These are phyloP conservation scores for Neospora caninum DNA, from an alignment of 169 alveolate species.

Conservation along the genomic window DNA sequence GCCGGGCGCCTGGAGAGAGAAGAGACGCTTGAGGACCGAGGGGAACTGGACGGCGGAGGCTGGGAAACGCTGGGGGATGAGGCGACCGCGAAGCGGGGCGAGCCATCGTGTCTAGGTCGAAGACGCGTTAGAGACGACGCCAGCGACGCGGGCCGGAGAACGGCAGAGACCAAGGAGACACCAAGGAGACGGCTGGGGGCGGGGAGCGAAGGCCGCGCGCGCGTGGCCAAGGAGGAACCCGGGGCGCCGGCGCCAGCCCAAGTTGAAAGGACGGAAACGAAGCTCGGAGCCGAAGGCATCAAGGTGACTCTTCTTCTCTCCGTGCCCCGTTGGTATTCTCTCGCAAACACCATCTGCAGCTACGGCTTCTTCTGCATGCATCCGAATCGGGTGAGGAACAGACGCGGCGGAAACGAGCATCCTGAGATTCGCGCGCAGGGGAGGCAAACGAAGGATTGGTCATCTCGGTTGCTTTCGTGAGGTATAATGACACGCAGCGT, in stretches of 20 bases:
- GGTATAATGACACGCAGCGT: too few relatives aligned
- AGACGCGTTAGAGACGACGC: neutral
- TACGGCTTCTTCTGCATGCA: constrained; percentile 61
- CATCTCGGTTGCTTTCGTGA: too few relatives aligned
- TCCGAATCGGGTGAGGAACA: constrained; percentile 39
- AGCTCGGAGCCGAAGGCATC: neutral
- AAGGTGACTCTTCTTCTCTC: neutral
- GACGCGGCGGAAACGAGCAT: neutral
- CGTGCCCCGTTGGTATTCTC: constrained; percentile 15
- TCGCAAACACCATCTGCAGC: constrained; percentile 60
- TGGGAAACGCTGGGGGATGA: neutral
- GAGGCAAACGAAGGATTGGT: too few relatives aligned
- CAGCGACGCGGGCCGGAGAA: neutral
- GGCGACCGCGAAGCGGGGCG: neutral
- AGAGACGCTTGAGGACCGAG: neutral
- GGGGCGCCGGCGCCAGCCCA: neutral
- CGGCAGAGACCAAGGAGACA: neutral
- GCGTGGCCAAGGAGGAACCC: neutral
- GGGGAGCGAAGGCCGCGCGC: neutral
- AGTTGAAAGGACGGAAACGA: neutral
- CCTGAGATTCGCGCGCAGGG: neutral
- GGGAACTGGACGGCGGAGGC: neutral
- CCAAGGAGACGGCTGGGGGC: neutral
- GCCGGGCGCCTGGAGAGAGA: neutral
- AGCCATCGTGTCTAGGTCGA: neutral